Conservation (phyloP, 352 stramenopile species). For the Halophytophthora polymorphica region DNA sequence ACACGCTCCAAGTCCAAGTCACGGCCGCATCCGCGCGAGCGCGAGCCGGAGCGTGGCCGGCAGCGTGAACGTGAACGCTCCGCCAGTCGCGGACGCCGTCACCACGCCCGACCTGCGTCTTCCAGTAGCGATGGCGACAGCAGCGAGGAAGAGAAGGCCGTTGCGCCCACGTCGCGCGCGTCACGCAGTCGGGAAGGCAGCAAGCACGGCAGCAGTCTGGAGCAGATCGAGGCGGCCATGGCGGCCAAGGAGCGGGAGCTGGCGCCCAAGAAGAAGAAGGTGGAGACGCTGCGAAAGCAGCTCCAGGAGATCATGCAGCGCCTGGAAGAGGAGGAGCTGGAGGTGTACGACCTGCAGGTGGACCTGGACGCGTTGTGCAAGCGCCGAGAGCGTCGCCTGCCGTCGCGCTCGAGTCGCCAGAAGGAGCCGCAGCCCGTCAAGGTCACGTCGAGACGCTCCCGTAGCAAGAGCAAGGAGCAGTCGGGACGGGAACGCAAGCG, state of each 20-base stretch:
- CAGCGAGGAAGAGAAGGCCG: constrained; percentile 21
- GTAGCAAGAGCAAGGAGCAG: constrained; percentile 17
- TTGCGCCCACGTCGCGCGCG: background rate
- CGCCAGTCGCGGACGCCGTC: constrained; percentile 14
- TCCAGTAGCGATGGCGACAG: constrained; percentile 10
- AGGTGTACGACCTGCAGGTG: constrained; percentile 67
- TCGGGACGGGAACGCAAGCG: constrained; percentile 21
- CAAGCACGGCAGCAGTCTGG: constrained; percentile 20
- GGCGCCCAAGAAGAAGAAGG: constrained; percentile 37
- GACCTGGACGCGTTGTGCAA: constrained; percentile 58
- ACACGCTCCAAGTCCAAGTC: constrained; percentile 21
- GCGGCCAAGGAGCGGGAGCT: constrained; percentile 42
- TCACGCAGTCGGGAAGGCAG: constrained; percentile 17
- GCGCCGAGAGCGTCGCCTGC: constrained; percentile 35
- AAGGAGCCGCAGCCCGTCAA: background rate
- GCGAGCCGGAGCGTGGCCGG: constrained; percentile 2
- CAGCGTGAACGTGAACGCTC: constrained; percentile 15
- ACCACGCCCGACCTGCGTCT: constrained; percentile 4
- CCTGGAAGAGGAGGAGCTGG: constrained; percentile 52
- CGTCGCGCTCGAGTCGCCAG: constrained; percentile 11
- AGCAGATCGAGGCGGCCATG: constrained; percentile 54
- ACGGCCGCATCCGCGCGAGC: constrained; percentile 2
- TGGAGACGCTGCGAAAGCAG: constrained; percentile 37
- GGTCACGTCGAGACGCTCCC: constrained; percentile 11
- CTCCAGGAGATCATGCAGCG: constrained; percentile 32